A percentile compares a stretch with the other conserved stretches of the same genome.
Conservation (phyloP, 495 filamentous ascomycete species). For the Apiosordaria backusii region DNA sequence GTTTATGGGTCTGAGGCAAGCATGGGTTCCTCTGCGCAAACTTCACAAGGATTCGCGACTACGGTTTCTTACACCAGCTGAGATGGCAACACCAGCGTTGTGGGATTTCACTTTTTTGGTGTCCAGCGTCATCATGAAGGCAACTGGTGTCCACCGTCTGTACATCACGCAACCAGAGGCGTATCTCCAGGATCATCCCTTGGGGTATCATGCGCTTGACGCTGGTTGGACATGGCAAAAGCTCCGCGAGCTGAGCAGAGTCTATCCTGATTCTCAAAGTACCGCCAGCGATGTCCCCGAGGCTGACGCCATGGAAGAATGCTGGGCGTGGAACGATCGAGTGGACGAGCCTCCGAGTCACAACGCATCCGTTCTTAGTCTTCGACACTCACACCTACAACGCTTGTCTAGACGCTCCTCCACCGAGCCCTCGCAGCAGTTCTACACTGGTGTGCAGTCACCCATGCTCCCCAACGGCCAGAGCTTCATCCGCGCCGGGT, state of each 20-base stretch:
- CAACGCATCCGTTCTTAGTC: conserved; percentile 33
- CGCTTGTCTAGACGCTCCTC: conserved; percentile 35
- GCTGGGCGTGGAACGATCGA: conserved; percentile 48
- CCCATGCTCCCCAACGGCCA: conserved; percentile 31
- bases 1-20: conserved; percentile 49
- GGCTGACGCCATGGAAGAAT: conserved; percentile 57
- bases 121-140: conserved; percentile 61
- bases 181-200: conserved; percentile 58
- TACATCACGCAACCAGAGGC: conserved; percentile 64
- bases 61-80: conserved; percentile 59
- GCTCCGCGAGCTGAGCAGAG: conserved; percentile 55
- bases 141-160: conserved; percentile 53
- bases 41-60: conserved; percentile 63
- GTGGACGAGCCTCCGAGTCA: conserved; percentile 48
- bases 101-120: conserved; percentile 66
- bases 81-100: conserved; percentile 62
- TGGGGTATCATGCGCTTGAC: conserved; percentile 43
- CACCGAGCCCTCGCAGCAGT: conserved; percentile 34
- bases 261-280: conserved; percentile 45
- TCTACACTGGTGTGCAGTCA: conserved; percentile 33
- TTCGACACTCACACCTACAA: conserved; percentile 36
- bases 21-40: conserved; percentile 68
- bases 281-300: conserved; percentile 47
- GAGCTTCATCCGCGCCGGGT: conserved; percentile 30
- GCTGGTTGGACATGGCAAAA: conserved; percentile 59